Evolutionary conservation across 192 early-diverging fungal genomes (phyloP).

Genomic region (Coemansia sp.): DNA sequence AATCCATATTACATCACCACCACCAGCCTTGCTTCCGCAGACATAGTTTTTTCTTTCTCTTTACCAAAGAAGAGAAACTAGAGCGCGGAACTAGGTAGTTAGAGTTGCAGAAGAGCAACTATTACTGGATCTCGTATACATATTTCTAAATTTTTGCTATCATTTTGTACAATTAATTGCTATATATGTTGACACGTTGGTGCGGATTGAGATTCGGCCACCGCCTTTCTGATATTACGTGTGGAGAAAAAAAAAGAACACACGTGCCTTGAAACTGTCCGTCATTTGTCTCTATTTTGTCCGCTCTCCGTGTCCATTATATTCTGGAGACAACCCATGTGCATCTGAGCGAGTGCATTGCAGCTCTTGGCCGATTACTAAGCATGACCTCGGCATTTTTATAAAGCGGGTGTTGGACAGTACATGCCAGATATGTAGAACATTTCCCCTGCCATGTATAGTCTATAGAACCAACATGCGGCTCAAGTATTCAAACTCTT

Average conservation of each 20-base stretch:
- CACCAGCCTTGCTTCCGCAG: slow-evolving; percentile 1
- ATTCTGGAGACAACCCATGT: not conserved
- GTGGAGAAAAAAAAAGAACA: not conserved
- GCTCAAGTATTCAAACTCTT: not conserved
- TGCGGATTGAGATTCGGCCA: not conserved
- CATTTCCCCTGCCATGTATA: not conserved
- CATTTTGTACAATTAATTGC: not conserved
- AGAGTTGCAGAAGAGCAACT: not conserved
- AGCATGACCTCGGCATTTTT: not conserved
- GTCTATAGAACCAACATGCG: not conserved
- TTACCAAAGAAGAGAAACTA: not conserved
- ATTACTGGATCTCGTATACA: no score
- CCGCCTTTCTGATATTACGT: not conserved
- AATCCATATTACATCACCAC: slow-evolving; percentile 20
- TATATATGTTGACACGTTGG: not conserved
- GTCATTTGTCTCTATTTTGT: no score
- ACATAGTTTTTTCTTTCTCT: not conserved
- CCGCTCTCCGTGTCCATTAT: not conserved
- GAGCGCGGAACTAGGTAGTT: not conserved
- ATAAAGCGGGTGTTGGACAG: not conserved
- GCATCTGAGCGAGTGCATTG: not conserved
- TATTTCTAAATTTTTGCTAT: not conserved
- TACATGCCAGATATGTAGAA: not conserved
- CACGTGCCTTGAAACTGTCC: not conserved
- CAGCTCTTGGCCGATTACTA: not conserved